phyloP scores from a whole-genome alignment of 306 rosid species.

The Arachis hypogaea region DNA sequence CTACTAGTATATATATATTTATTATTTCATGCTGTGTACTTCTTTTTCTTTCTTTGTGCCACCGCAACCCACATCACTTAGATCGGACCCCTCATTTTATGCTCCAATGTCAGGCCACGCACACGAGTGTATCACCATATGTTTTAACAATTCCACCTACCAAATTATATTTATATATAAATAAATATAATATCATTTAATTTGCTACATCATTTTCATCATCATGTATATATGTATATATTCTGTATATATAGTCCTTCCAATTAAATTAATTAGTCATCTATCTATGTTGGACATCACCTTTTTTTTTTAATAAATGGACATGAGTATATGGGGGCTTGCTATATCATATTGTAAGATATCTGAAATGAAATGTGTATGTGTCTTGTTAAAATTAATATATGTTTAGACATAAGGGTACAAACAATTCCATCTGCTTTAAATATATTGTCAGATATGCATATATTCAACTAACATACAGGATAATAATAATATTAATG shows the following conservation, averaged over 20 bases:
- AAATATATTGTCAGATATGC: neutral
- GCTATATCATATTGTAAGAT: neutral
- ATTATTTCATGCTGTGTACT: neutral
- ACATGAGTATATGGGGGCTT: neutral
- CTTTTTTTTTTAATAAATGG: neutral
- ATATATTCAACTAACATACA: neutral
- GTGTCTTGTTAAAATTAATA: neutral
- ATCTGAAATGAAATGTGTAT: neutral
- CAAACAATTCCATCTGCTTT: neutral
- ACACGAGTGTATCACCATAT: constrained; percentile 55
- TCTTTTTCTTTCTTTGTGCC: constrained; percentile 18
- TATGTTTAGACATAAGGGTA: neutral
- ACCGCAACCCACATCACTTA: constrained; percentile 20
- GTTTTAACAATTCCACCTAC: neutral
- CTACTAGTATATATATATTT: too few species aligned
- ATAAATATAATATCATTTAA: too few species aligned
- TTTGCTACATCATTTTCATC: too few species aligned
- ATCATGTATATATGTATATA: too few species aligned
- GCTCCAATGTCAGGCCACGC: constrained; percentile 50
- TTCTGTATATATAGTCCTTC: neutral
- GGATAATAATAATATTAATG: neutral
- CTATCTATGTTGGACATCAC: neutral
- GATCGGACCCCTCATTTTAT: constrained; percentile 22
- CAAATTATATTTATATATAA: too few species aligned
- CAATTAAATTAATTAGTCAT: neutral